Percentiles rank a stretch among this genome's conserved stretches.
Evolutionary conservation across 495 filamentous ascomycete genomes (phyloP).

Genomic region (Staphylotrichum tortipilum): DNA sequence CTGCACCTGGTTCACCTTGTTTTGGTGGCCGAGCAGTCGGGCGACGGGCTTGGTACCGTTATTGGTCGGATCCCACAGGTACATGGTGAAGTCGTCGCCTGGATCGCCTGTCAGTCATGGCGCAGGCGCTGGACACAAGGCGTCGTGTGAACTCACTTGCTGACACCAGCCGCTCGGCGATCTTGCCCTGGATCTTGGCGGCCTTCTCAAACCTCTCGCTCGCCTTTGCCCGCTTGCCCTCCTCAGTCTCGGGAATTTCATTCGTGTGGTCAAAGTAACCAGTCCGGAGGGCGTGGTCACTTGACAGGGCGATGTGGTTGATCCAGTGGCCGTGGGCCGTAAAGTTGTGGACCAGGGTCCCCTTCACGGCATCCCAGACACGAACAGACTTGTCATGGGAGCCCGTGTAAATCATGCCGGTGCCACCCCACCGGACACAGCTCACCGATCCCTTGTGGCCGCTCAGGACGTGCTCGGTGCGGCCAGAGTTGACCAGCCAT

Average conservation of each 20-base stretch:
- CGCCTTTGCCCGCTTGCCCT: conserved; percentile 67
- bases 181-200: conserved; percentile 66
- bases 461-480: conserved; percentile 70
- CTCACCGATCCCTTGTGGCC: conserved; percentile 84
- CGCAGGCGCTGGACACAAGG: too few relatives aligned
- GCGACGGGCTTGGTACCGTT: conserved; percentile 73
- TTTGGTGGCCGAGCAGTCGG: conserved; percentile 87
- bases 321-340: conserved; percentile 87
- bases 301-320: conserved; percentile 91
- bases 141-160: conserved; percentile 35
- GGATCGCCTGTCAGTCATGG: conserved; percentile 3
- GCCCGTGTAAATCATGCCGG: conserved; percentile 54
- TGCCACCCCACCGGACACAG: conserved; percentile 92
- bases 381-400: conserved; percentile 91
- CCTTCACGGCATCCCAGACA: conserved; percentile 75
- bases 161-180: conserved; percentile 79
- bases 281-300: conserved; percentile 82
- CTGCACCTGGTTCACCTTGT: conserved; percentile 89
- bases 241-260: conserved; percentile 53
- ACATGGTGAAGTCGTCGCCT: conserved; percentile 94
- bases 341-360: conserved; percentile 69
- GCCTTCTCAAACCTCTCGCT: conserved; percentile 81
- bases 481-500: conserved; percentile 73
- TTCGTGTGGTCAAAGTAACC: conserved; percentile 77
- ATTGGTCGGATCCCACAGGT: conserved; percentile 79